A percentile compares a stretch with the other conserved stretches of the same genome.
Conservation (phyloP, 2,329 filamentous ascomycete species). For the Fusarium musae region DNA sequence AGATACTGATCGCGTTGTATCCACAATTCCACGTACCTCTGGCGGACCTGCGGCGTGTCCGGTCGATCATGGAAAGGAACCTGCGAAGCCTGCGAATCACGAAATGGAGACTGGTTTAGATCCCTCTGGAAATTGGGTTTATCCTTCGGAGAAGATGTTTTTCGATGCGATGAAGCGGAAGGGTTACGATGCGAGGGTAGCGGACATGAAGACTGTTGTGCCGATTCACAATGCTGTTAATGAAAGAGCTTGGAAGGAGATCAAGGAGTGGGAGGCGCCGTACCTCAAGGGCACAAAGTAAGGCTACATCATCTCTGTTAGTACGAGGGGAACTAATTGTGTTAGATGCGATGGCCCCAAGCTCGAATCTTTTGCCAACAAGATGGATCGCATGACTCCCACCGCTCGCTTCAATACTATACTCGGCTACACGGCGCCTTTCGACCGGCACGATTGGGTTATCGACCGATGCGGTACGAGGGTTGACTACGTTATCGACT, state of each 20-base stretch:
- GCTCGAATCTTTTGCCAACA: constrained; percentile 84
- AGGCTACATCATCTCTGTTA: constrained; percentile 25
- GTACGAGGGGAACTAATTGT: neutral
- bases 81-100: constrained; percentile 67
- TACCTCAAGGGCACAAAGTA: constrained; percentile 68
- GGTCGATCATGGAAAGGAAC: constrained; percentile 50
- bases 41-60: constrained; percentile 52
- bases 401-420: constrained; percentile 84
- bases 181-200: constrained; percentile 74
- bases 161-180: constrained; percentile 97
- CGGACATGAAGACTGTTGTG: constrained; percentile 91
- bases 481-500: constrained; percentile 97
- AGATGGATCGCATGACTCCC: constrained; percentile 77
- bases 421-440: constrained; percentile 89
- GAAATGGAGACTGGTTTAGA: constrained; percentile 82
- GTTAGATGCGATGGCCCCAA: constrained; percentile 76
- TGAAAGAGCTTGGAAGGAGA: constrained; percentile 94
- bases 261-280: constrained; percentile 85
- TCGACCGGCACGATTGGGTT: constrained; percentile 97
- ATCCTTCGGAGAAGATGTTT: constrained; percentile 97
- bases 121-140: constrained; percentile 90
- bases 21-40: constrained; percentile 77
- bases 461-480: constrained; percentile 88
- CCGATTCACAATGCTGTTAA: constrained; percentile 99
- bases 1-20: constrained; percentile 76